phyloP scores from a whole-genome alignment of 768 basidiomycete species.

The Pulveroboletus sp. region DNA sequence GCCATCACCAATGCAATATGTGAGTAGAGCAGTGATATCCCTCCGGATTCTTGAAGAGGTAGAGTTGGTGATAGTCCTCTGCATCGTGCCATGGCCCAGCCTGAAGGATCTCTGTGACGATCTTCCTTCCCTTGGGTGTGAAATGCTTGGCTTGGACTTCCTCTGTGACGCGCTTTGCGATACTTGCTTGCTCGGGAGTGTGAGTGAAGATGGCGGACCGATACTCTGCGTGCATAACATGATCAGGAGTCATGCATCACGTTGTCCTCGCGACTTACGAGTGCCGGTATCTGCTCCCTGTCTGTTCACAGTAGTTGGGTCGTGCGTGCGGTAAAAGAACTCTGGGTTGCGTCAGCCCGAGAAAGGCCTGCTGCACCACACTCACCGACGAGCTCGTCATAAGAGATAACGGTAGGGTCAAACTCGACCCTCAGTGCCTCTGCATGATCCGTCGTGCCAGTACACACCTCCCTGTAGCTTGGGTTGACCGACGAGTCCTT shows the following conservation, averaged over 20 bases:
- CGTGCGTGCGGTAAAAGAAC: conserved; percentile 94
- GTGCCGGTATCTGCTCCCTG: conserved; percentile 77
- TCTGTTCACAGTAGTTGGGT: conserved; percentile 77
- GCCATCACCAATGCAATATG: conserved; percentile 67
- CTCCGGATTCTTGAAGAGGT: conserved; percentile 69
- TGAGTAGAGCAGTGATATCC: conserved; percentile 95
- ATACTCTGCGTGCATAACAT: conserved; percentile 54
- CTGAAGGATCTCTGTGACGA: conserved; percentile 70
- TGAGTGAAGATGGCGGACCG: conserved; percentile 88
- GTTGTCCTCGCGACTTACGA: conserved; percentile 45
- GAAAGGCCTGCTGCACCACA: conserved; percentile 10
- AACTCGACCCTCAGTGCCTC: conserved; percentile 86
- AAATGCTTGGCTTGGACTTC: conserved; percentile 86
- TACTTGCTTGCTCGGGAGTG: conserved; percentile 62
- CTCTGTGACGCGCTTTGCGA: conserved; percentile 71
- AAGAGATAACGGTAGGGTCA: conserved; percentile 70
- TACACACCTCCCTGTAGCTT: conserved; percentile 70
- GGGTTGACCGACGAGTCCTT: conserved; percentile 51
- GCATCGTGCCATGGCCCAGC: conserved; percentile 80
- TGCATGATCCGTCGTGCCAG: conserved; percentile 80
- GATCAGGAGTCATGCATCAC: background rate
- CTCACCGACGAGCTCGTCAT: conserved; percentile 83
- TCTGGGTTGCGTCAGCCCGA: conserved; percentile 38
- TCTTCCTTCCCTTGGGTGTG: conserved; percentile 62
- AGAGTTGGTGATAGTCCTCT: conserved; percentile 81